Base-by-base conservation (phyloP, 306 rosid species). In the Aeschynomene evenia region DNA sequence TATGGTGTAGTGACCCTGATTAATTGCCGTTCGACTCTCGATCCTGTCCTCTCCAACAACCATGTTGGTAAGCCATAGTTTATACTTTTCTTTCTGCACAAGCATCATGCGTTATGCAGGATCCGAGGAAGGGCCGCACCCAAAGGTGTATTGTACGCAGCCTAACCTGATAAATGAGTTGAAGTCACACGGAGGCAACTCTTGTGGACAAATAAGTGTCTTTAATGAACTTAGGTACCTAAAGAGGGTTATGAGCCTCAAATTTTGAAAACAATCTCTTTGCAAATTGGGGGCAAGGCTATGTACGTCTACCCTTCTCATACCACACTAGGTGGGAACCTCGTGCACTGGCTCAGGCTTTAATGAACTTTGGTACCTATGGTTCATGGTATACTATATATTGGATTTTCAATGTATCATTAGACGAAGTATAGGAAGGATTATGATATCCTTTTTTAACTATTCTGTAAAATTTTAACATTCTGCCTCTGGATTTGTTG, bases 11-110 rank as follows among this genome's bases (percentile, higher is more conserved):
- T 94, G 15, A 90, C 96, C 13, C 94, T 94, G 54, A 28, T 67
- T 12, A 96, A 94, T 79, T 94, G 97, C 80, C 98, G 96, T 80
- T 52, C 96, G 4, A 39, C 69, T 74, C 96, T 88, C 23, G 91
- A 90, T 50, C 98, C 98, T 20, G 82, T 86, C 39, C 91, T 90
- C 64, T 13, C 66, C 58, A 75, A 69, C 71, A 75, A 79, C 65
- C 83, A 88, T 66, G 60, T 82, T 56, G 98, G 98, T 94, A 81
- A 77, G 77, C 72, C 34, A 15, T 21, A 21, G 71, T 55, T 71
- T 59, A 34, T 40, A 14, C 39, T 63, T 19, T 21, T 63, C 62
- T 26, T 37, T 29, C n/a, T n/a, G n/a, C n/a, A n/a, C n/a, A n/a
- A n/a, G n/a, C n/a, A n/a, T n/a, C n/a, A n/a, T n/a, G n/a, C n/a